Conservation (phyloP, 2,329 filamentous ascomycete species). For the Ceratocystiopsis minuta region DNA sequence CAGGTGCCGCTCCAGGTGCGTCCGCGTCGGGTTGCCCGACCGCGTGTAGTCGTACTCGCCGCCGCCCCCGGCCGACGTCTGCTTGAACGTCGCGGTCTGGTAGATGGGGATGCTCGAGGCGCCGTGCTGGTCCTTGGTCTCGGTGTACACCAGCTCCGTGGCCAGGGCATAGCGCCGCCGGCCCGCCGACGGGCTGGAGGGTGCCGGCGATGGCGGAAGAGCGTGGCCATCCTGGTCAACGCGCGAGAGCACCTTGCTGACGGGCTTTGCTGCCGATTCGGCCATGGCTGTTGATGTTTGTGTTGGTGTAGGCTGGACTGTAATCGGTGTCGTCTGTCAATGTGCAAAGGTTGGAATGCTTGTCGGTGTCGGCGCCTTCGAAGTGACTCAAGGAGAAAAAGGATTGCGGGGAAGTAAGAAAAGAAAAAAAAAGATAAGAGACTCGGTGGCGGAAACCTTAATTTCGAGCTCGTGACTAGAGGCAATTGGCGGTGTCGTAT, state of each 20-base stretch:
- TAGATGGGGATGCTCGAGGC: slow-evolving; percentile 94
- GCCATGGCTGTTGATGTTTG: no score
- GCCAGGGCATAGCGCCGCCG: slow-evolving; percentile 75
- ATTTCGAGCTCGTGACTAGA: neutral
- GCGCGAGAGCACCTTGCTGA: slow-evolving; percentile 35
- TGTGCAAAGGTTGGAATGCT: neutral
- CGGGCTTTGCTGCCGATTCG: slow-evolving; percentile 17
- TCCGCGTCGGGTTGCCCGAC: slow-evolving; percentile 89
- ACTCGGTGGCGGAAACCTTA: slow-evolving; percentile 1
- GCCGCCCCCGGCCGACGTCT: slow-evolving; percentile 59
- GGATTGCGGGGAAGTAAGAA: neutral
- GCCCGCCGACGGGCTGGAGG: slow-evolving; percentile 73
- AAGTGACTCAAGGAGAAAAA: neutral
- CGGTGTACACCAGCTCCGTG: slow-evolving; percentile 91
- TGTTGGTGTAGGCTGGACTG: no score
- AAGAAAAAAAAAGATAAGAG: neutral
- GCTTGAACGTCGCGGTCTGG: slow-evolving; percentile 97
- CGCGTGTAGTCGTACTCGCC: slow-evolving; percentile 97
- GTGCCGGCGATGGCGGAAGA: slow-evolving; percentile 78
- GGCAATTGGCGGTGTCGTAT: slow-evolving; percentile 1
- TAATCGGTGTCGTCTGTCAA: neutral
- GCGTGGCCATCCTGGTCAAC: slow-evolving; percentile 71
- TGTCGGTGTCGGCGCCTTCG: neutral
- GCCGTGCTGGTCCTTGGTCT: slow-evolving; percentile 92
- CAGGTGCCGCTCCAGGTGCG: slow-evolving; percentile 86